phyloP scores from a whole-genome alignment of 2,329 filamentous ascomycete genomes.

The Cryphonectria naterciae region DNA sequence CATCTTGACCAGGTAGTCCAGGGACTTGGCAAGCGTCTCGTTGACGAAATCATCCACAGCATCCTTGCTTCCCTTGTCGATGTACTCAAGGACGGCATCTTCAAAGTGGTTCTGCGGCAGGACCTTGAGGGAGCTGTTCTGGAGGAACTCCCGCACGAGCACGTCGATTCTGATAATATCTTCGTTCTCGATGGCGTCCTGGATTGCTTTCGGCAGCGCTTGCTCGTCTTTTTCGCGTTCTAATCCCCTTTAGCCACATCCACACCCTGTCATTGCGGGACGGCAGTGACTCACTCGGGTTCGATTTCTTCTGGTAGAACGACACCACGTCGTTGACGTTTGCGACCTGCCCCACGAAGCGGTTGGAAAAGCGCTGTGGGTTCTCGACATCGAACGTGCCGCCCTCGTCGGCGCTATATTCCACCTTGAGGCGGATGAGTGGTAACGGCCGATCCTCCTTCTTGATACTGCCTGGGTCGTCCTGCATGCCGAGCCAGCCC shows the following conservation, averaged over 20 bases:
- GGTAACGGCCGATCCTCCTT: slow-evolving; percentile 73
- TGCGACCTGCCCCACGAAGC: slow-evolving; percentile 87
- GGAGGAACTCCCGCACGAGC: slow-evolving; percentile 85
- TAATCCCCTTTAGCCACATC: slow-evolving; percentile 30
- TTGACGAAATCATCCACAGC: slow-evolving; percentile 83
- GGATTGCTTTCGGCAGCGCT: slow-evolving; percentile 66
- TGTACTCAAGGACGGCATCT: slow-evolving; percentile 89
- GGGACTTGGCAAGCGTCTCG: slow-evolving; percentile 70
- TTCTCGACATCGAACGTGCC: slow-evolving; percentile 91
- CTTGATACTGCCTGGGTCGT: slow-evolving; percentile 59
- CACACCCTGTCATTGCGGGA: slow-evolving; percentile 22
- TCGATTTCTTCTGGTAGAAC: slow-evolving; percentile 87
- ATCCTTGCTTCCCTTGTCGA: slow-evolving; percentile 93
- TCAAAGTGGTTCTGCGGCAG: slow-evolving; percentile 91
- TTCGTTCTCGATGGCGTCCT: slow-evolving; percentile 63
- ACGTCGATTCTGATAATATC: slow-evolving; percentile 87
- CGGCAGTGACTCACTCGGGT: slow-evolving; percentile 46
- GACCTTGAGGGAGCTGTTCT: slow-evolving; percentile 86
- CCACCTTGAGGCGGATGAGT: slow-evolving; percentile 86
- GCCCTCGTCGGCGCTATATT: slow-evolving; percentile 83
- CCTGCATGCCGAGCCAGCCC: slow-evolving; percentile 81
- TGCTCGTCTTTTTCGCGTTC: slow-evolving; percentile 52
- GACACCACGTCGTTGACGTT: slow-evolving; percentile 94
- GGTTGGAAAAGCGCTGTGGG: slow-evolving; percentile 91
- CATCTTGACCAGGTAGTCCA: slow-evolving; percentile 69